Base-by-base conservation (phyloP, 805 yeast species). In the Candida golubevii region DNA sequence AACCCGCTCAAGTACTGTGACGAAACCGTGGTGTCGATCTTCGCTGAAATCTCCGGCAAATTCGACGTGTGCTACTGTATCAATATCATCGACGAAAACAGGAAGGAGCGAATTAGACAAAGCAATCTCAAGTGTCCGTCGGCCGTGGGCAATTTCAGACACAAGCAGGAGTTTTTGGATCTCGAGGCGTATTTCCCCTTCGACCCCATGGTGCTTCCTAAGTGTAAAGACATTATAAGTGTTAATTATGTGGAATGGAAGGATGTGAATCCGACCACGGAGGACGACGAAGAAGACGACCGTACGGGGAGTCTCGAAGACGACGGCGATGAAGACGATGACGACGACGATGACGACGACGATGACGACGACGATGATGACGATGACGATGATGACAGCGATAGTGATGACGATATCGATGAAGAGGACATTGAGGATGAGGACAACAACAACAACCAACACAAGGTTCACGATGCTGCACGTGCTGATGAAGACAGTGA, bases 131-230 rank as follows among this genome's bases (percentile, higher is more conserved):
- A 55, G 32, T 49, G 55, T 39, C 69, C 67, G 12, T 62, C 65
- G 31, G 56, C 66, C 15, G 58, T 57, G 29, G 60, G 67, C 54
- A 73, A 75, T 42, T 71, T 78, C 52, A 74, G 74, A 28, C 79
- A 80, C 44, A 82, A 82, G 57, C 90, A 86, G 59, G 96, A 89
- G 58, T 88, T 87, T 58, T 75, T 86, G 53, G 95, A 88, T 57
- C 71, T 91, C 41, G 97, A 90, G 61, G 89, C 93, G n/a, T 91
- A 88, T 61, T 91, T 91, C 65, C 99, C 99, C 10, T 91, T 87
- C 61, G 98, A 91, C 69, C 99, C 99, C 1, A 65, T 93, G 49
- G 79, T 85, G 40, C 74, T 91, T 50, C 84, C 82, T 36, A 65
- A 65, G 9, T 77, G 87, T 38, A 79, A 82, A 55, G 62, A 66